Conservation (phyloP, 352 stramenopile species). For the Phytophthora ramorum region DNA sequence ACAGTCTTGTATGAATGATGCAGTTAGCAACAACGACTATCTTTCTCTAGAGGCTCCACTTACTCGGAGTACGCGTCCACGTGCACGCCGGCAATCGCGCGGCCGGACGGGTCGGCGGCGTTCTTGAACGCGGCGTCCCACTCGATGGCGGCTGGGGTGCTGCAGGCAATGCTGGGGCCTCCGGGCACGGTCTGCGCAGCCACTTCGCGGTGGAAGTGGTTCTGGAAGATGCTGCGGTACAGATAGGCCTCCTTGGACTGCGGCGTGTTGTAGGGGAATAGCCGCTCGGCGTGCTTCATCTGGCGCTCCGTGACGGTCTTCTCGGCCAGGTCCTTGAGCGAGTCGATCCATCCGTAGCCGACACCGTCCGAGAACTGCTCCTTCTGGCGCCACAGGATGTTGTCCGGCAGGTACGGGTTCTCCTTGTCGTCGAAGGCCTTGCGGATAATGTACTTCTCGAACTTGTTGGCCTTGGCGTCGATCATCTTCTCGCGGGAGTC, state of each 20-base stretch:
- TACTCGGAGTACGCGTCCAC: slow-evolving; percentile 91
- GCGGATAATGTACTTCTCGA: slow-evolving; percentile 99
- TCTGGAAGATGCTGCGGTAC: slow-evolving; percentile 98
- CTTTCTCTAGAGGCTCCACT: slow-evolving; percentile 22
- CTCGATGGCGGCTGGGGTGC: slow-evolving; percentile 96
- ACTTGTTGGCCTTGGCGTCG: slow-evolving; percentile 87
- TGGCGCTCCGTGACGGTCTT: slow-evolving; percentile 95
- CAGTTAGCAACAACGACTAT: slow-evolving; percentile 20
- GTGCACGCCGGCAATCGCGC: slow-evolving; percentile 95
- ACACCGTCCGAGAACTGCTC: slow-evolving; percentile 99
- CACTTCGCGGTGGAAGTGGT: slow-evolving; percentile 97
- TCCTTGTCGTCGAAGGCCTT: slow-evolving; percentile 98
- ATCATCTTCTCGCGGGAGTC: slow-evolving; percentile 99
- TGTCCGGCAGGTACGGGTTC: slow-evolving; percentile 96
- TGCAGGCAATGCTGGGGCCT: slow-evolving; percentile 98
- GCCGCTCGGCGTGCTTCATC: slow-evolving; percentile 93
- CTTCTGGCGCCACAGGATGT: slow-evolving; percentile 99
- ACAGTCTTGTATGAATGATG: slow-evolving; percentile 21
- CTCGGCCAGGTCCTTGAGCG: slow-evolving; percentile 96
- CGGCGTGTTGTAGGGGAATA: slow-evolving; percentile 99
- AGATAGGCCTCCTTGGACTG: slow-evolving; percentile 98
- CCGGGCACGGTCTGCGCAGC: slow-evolving; percentile 97
- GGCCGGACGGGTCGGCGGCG: slow-evolving; percentile 94
- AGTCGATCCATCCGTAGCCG: slow-evolving; percentile 99
- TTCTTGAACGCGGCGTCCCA: slow-evolving; percentile 97